Base-by-base conservation (phyloP, 2,329 filamentous ascomycete genomes). In the Alternaria metachromatica region DNA sequence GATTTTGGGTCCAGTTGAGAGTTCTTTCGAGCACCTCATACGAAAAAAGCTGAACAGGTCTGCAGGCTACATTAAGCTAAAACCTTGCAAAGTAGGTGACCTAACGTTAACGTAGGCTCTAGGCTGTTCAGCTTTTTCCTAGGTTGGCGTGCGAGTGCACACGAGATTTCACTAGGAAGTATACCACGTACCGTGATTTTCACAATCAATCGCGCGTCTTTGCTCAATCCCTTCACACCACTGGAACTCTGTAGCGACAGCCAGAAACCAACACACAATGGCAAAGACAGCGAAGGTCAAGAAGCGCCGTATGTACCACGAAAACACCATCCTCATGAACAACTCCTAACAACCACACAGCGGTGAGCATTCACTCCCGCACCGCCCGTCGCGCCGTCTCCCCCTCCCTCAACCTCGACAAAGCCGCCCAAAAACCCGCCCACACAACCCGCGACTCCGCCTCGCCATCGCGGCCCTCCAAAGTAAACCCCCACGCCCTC, bases 321-420 rank as follows among this genome's bases (percentile, higher is more conserved):
- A 3, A 20, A 5, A 9, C 23, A 11, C 13, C n/a, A 15, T 46
- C 41, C 20, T 53, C 54, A 6, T 15, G 21, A 25, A 65, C 18
- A 30, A 20, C 23, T 11, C 25, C 72, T 72, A 62, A 74, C 41
- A 20, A 25, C 8, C 20, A 13, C 18, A 50, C 75, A 92, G 89
- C 83, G 58, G 84, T 84, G 43, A 92, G 91, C 5, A 80, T 88
- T 62, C 91, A 90, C 82, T 94, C 92, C 57, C 90, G 92, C 68
- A 91, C 90, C 62, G 90, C 91, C 44, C 88, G 91, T 75, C 89
- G 92, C 68, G 91, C 89, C 50, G 88, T 88, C 15, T 91, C 90
- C 5, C 90, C 91, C 25, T 85, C 88, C 72, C 89, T 92, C 79
- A 82, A 92, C 80, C 87, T 87, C 46, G 90, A 92, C 84, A 92